Evolutionary conservation across 2,329 filamentous ascomycete genomes (phyloP), one percentile per base, ranked within the genome.

Genomic region (Sporothrix dimorphospora): DNA sequence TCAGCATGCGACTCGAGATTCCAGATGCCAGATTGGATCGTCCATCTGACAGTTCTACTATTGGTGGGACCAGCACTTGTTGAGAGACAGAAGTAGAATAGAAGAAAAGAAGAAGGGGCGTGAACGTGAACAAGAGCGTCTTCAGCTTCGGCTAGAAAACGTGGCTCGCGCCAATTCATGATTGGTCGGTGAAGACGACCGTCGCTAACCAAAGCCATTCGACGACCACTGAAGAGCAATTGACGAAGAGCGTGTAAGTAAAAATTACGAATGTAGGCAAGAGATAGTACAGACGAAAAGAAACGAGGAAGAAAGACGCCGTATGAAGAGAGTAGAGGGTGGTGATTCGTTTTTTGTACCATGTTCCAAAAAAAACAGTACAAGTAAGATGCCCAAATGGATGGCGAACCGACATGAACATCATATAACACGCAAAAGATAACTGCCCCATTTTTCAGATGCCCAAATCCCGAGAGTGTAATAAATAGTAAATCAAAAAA

Each of bases 81-180:
- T 9, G 55, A 45, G 16, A 47, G 8, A 21, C 30, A 45, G 3
- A 21, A 63, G 19, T 21, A 45, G 5, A 47, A n/a, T 2, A 27
- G 40, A 14, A 16, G 2, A 47, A 47, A 34, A n/a, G n/a, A 45
- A 66, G 24, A 42, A 19, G 42, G 55, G 40, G 9, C n/a, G n/a
- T n/a, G 19, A 66, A 66, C 40, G 42, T 47, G 63, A 49, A 47
- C n/a, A 24, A 7, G 40, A 45, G 16, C 4, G 57, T 40, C 21
- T 9, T 38, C 7, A 38, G 55, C 55, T 59, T 38, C 19, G 19
- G 34, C 24, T 19, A 59, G 12, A 27, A 19, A 65, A 65, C 59
- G 59, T 65, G 59, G 59, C 59, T 42, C 59, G 59, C 59, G 59
- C 59, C 59, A 45, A 27, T 65, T 45, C 38, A 16, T 65, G 59